Percentiles rank a stretch among this genome's conserved stretches.
Evolutionary conservation across 1,284 basidiomycete species (phyloP).

Genomic region (Microbotryum silenes-acaulis): DNA sequence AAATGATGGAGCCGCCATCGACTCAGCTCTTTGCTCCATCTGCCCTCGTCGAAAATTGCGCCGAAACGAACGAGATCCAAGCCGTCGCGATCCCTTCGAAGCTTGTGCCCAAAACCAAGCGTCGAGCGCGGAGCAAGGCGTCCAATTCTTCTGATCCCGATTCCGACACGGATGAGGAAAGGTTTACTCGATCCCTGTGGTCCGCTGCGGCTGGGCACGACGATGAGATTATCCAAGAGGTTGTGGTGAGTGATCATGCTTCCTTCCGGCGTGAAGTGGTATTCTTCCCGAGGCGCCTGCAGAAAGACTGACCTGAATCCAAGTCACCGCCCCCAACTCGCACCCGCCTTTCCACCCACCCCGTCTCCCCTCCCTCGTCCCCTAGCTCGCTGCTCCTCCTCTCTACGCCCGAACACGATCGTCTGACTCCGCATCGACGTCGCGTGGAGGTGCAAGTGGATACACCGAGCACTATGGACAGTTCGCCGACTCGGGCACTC

Average conservation of each 20-base stretch:
- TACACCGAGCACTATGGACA: neutral
- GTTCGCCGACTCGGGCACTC: neutral
- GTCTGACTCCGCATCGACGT: neutral
- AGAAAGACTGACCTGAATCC: too few species aligned
- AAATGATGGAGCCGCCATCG: slow-evolving; percentile 2
- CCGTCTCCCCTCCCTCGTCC: slow-evolving; percentile 3
- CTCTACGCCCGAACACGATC: neutral
- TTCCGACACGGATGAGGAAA: slow-evolving; percentile 1
- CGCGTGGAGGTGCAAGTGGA: neutral
- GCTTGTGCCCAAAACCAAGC: neutral
- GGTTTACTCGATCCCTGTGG: slow-evolving; percentile 2
- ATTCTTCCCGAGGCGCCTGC: neutral
- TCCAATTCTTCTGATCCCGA: neutral
- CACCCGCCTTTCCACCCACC: slow-evolving; percentile 3
- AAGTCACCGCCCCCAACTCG: neutral
- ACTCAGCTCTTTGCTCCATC: slow-evolving; percentile 24
- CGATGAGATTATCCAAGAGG: slow-evolving; percentile 1
- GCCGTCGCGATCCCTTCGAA: neutral
- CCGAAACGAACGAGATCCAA: neutral
- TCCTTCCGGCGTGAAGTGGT: neutral
- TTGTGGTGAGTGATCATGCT: slow-evolving; percentile 17
- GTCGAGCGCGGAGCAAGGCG: slow-evolving; percentile 1
- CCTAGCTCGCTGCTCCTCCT: neutral
- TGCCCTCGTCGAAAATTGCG: neutral
- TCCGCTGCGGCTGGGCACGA: slow-evolving; percentile 5